Percentiles rank a stretch among this genome's conserved stretches.
These are phyloP conservation scores for Salix exigua DNA, from an alignment of 345 rosid species.

Conservation along the genomic window DNA sequence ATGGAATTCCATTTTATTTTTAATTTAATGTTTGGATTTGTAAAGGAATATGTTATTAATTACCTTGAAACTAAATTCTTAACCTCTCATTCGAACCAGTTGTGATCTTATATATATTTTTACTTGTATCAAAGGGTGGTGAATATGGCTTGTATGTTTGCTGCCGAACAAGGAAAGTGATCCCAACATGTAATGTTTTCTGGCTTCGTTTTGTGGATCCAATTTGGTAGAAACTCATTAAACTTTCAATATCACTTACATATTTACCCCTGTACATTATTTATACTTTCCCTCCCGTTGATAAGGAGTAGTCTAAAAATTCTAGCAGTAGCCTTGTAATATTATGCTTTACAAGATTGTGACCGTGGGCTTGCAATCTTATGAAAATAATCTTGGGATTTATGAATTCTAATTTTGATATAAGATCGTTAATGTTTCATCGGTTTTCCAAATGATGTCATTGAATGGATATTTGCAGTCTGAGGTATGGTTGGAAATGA, in stretches of 20 bases:
- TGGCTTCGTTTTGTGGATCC: constrained; percentile 14
- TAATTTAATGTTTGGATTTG: background rate
- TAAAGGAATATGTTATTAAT: background rate
- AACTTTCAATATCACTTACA: constrained; percentile 8
- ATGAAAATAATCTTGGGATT: background rate
- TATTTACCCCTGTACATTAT: constrained; percentile 40
- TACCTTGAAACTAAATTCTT: background rate
- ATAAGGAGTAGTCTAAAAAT: background rate
- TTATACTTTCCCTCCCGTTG: constrained; percentile 21
- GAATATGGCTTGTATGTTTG: constrained; percentile 9
- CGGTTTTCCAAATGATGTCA: background rate
- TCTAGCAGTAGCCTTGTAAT: constrained; percentile 15
- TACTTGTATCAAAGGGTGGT: constrained; percentile 6
- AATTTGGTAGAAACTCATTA: constrained; percentile 29
- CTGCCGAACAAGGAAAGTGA: constrained; percentile 4
- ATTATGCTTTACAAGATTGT: constrained; percentile 2
- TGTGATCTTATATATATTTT: constrained; percentile 3
- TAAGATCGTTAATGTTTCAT: background rate
- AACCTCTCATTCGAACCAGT: background rate
- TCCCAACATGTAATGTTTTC: constrained; percentile 9
- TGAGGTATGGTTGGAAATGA: background rate
- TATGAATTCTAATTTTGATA: background rate
- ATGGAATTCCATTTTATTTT: background rate
- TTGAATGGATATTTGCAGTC: background rate
- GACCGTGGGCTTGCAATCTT: background rate